Evolutionary conservation across 1,284 basidiomycete genomes (phyloP).

Genomic region (Phellopilus nigrolimitatus): DNA sequence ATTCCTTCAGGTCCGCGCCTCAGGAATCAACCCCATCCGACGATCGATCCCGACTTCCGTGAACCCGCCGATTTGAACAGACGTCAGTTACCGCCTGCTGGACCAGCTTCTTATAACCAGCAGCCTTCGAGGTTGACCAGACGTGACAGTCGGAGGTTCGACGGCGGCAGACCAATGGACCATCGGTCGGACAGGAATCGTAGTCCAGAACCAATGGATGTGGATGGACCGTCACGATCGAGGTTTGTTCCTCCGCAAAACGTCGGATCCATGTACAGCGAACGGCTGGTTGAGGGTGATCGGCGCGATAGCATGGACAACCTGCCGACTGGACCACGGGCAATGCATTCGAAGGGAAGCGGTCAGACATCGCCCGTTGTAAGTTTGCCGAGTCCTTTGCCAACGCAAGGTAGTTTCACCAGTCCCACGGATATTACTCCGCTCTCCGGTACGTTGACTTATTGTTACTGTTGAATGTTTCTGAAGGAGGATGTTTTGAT

Average conservation of each 20-base stretch:
- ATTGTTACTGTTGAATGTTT: background rate
- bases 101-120: background rate
- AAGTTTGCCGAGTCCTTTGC: background rate
- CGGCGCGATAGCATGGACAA: constrained; percentile 3
- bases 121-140: background rate
- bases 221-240: background rate
- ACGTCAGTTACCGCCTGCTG: background rate
- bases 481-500: background rate
- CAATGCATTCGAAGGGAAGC: background rate
- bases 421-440: background rate
- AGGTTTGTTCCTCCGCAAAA: background rate
- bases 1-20: constrained; percentile 4
- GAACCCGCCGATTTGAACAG: background rate
- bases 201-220: constrained; percentile 6
- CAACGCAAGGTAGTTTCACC: background rate
- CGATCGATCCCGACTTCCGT: background rate
- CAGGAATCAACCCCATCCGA: background rate
- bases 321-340: constrained; percentile 2
- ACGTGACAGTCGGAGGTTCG: background rate
- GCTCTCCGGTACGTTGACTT: background rate
- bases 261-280: constrained; percentile 10
- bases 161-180: background rate
- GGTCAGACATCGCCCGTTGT: background rate
- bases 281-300: background rate
- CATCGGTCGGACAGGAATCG: background rate